Evolutionary conservation across 1,284 basidiomycete species (phyloP).

Genomic region (Coriolopsis trogii): DNA sequence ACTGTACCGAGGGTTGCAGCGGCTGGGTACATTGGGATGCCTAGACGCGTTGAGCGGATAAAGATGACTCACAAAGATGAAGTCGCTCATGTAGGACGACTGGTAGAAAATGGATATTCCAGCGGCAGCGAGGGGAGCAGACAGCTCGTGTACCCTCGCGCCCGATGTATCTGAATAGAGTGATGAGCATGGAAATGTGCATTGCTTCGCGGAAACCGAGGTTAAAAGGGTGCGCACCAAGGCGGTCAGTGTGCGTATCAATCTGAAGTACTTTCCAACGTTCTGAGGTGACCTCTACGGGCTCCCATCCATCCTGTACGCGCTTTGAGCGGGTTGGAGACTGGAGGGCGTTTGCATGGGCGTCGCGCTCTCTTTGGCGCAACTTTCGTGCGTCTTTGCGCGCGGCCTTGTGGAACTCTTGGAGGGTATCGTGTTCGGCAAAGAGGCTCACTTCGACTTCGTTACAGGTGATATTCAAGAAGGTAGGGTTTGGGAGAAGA

Average conservation of each 20-base stretch:
- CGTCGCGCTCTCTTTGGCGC: conserved; percentile 13
- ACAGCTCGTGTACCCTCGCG: conserved; percentile 77
- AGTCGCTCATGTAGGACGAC: conserved; percentile 85
- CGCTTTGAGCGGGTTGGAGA: conserved; percentile 14
- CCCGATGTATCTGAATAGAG: conserved; percentile 71
- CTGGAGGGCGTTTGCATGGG: not conserved
- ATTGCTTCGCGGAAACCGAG: too few relatives aligned
- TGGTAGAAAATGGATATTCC: conserved; percentile 87
- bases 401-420: conserved; percentile 65
- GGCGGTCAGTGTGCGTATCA: conserved; percentile 69
- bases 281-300: conserved; percentile 70
- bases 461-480: conserved; percentile 76
- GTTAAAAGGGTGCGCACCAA: conserved; percentile 46
- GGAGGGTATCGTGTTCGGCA: conserved; percentile 59
- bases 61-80: conserved; percentile 65
- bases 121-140: conserved; percentile 75
- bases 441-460: conserved; percentile 76
- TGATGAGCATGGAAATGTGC: too few relatives aligned
- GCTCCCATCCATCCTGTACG: conserved; percentile 37
- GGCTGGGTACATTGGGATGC: not conserved
- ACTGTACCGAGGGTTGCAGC: not conserved
- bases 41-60: not conserved
- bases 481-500: conserved; percentile 63
- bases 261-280: conserved; percentile 78
- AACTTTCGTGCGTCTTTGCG: conserved; percentile 54